A percentile compares a stretch with the other conserved stretches of the same genome.
phyloP scores from a whole-genome alignment of 1,284 basidiomycete genomes.

The Irpex sp. region DNA sequence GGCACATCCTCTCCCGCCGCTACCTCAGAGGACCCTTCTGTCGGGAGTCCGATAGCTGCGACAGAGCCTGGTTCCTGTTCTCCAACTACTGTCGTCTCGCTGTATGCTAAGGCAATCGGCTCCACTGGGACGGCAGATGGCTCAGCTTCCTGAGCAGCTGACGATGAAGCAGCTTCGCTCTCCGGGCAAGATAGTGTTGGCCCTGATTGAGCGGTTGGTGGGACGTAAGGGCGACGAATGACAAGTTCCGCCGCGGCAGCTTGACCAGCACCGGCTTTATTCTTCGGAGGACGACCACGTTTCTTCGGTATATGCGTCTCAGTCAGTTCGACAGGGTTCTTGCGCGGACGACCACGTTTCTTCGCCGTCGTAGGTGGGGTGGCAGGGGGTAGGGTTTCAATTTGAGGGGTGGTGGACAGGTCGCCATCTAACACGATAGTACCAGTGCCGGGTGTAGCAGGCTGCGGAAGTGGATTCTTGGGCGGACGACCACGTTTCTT shows the following conservation, averaged over 20 bases:
- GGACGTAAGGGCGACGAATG: neutral
- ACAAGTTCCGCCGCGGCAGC: neutral
- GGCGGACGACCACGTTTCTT: constrained; percentile 34
- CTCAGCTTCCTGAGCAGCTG: neutral
- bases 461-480: constrained; percentile 21
- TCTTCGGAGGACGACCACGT: constrained; percentile 33
- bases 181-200: neutral
- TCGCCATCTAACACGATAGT: neutral
- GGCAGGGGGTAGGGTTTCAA: neutral
- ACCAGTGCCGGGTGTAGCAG: constrained; percentile 5
- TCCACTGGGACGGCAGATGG: too few species aligned
- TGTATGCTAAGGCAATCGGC: too few species aligned
- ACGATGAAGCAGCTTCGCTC: neutral
- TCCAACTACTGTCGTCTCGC: too few species aligned
- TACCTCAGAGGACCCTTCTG: too few species aligned
- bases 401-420: neutral
- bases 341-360: constrained; percentile 33
- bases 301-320: constrained; percentile 5
- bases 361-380: neutral
- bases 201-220: neutral
- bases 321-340: constrained; percentile 7
- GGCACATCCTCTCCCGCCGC: too few species aligned
- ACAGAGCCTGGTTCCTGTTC: too few species aligned
- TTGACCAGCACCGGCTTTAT: neutral
- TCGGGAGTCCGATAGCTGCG: too few species aligned